Evolutionary conservation across 768 basidiomycete genomes (phyloP), one percentile per base, ranked within the genome.

Genomic region (Strobilomyces confusus): DNA sequence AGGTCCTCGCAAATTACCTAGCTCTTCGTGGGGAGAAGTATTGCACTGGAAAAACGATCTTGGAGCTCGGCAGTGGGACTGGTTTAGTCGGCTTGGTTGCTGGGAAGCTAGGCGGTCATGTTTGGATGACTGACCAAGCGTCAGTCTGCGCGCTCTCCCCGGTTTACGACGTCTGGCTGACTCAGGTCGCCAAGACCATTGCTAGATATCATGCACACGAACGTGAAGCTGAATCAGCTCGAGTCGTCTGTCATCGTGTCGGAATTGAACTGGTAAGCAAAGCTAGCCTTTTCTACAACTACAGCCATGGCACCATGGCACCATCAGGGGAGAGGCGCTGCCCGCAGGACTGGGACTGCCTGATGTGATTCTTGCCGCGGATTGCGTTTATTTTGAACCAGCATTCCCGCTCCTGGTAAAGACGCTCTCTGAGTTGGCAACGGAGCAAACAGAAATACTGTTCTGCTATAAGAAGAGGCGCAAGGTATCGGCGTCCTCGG

Each of bases 351-450:
- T 72, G 63, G 82, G 73, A 40, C 73, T 69, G 14, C 79, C 84
- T 7, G 83, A 90, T 63, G 48, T 95, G 23, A 79, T 98, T 53
- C 79, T 98, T 5, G 92, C 90, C 2, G 94, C 94, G 1, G 94
- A 98, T 64, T 98, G 94, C 60, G 93, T 98, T 9, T 98, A 98
- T 73, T 93, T 92, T 58, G 94, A 97, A 70, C 91, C 92, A 13
- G 84, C 91, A 0, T 98, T 97, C 63, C 87, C 92, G 9, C 78
- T 94, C 13, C 80, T 98, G 1, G 88, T 94, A 2, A 70, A 84
- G 58, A 95, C 93, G 0, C 75, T 98, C 30, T 77, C 73, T 32
- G 80, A 86, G 41, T 79, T 95, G 34, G 74, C 79, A 25, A 73
- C 77, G 20, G 66, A 68, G 34, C 68, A 70, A 19, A 80, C 86